phyloP scores from a whole-genome alignment of 805 yeast genomes.

The Teunomyces cretensis region DNA sequence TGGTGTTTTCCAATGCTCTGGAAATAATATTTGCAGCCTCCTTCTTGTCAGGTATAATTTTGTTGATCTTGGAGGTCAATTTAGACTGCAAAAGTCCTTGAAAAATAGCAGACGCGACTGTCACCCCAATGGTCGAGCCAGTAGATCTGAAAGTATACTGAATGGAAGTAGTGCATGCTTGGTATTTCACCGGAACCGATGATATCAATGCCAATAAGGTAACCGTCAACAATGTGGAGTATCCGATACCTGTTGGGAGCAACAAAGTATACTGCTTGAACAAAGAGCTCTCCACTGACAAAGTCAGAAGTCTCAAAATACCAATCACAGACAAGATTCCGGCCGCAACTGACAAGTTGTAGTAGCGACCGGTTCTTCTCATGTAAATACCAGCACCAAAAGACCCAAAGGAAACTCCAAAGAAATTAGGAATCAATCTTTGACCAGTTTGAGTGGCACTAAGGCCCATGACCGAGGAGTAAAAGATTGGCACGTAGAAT shows the following conservation, averaged over 20 bases:
- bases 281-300: constrained; percentile 29
- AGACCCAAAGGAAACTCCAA: constrained; percentile 69
- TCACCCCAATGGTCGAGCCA: constrained; percentile 82
- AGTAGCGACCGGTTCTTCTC: constrained; percentile 69
- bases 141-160: constrained; percentile 86
- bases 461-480: constrained; percentile 51
- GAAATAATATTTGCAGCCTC: constrained; percentile 46
- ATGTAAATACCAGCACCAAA: constrained; percentile 65
- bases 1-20: constrained; percentile 56
- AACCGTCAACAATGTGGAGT: constrained; percentile 66
- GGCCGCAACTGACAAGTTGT: constrained; percentile 46
- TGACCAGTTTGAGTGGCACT: constrained; percentile 58
- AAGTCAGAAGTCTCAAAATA: constrained; percentile 28
- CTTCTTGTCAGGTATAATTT: constrained; percentile 25
- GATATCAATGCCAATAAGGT: constrained; percentile 75
- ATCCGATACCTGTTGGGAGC: constrained; percentile 61
- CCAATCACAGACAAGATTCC: constrained; percentile 51
- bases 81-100: constrained; percentile 42
- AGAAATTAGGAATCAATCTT: constrained; percentile 62
- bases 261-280: constrained; percentile 45
- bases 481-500: constrained; percentile 71
- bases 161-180: constrained; percentile 85
- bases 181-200: constrained; percentile 64
- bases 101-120: constrained; percentile 66
- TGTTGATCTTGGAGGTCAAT: constrained; percentile 15